Evolutionary conservation across 805 yeast species (phyloP).

Genomic region (Ogataea zsoltii): DNA sequence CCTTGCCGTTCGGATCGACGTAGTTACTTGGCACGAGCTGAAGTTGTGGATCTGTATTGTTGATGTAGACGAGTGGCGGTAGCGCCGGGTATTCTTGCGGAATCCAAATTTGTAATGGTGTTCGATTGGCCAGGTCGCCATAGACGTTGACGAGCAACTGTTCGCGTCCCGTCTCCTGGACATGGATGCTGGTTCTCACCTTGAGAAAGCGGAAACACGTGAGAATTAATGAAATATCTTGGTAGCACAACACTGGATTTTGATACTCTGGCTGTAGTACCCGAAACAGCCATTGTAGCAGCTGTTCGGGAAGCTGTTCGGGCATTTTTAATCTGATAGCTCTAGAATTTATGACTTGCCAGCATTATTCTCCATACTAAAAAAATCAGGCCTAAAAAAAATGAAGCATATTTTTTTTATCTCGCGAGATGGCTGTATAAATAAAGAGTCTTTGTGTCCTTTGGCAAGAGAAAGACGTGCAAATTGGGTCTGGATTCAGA

Average conservation of each 20-base stretch:
- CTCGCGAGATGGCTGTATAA: conserved; percentile 7
- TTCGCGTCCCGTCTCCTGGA: conserved; percentile 57
- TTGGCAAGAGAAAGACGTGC: background rate
- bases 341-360: background rate
- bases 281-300: conserved; percentile 58
- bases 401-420: too few species aligned
- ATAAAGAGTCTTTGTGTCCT: background rate
- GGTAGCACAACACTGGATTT: conserved; percentile 58
- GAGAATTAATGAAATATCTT: conserved; percentile 60
- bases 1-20: conserved; percentile 69
- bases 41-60: conserved; percentile 39
- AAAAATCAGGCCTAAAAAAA: too few species aligned
- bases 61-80: conserved; percentile 67
- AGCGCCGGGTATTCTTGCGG: conserved; percentile 70
- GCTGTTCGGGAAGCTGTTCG: conserved; percentile 38
- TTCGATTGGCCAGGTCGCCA: conserved; percentile 55
- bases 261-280: conserved; percentile 60
- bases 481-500: background rate
- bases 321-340: conserved; percentile 4
- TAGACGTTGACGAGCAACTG: conserved; percentile 61
- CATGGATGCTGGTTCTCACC: conserved; percentile 68
- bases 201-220: conserved; percentile 51
- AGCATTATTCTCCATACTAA: too few species aligned
- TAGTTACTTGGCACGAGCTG: conserved; percentile 60
- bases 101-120: conserved; percentile 74